Percentiles rank a stretch among this genome's conserved stretches.
These are phyloP conservation scores for Jatropha multifida DNA, from an alignment of 441 rosid species.

Conservation along the genomic window DNA sequence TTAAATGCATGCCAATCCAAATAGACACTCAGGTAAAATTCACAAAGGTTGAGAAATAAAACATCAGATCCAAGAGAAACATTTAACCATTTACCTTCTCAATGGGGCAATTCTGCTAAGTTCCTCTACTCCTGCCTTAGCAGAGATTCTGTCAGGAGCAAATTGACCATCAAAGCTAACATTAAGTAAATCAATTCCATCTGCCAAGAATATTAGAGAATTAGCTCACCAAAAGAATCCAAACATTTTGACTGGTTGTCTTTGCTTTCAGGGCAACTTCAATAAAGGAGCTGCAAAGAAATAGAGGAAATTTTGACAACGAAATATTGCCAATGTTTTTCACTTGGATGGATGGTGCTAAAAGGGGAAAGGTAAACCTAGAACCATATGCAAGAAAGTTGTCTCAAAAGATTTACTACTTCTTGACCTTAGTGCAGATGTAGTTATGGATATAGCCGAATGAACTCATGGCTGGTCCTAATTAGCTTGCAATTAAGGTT, in stretches of 20 bases:
- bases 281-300: background rate
- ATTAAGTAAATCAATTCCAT: constrained; percentile 83
- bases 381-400: too few relatives aligned
- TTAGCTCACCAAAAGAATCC: constrained; percentile 4
- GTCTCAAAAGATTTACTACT: too few relatives aligned
- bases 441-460: too few relatives aligned
- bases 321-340: constrained; percentile 4
- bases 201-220: constrained; percentile 36
- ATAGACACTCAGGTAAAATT: background rate
- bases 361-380: too few relatives aligned
- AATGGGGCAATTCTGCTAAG: constrained; percentile 63
- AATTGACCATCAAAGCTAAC: constrained; percentile 81
- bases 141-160: constrained; percentile 89
- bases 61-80: constrained; percentile 13
- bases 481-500: too few relatives aligned
- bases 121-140: constrained; percentile 66
- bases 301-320: background rate
- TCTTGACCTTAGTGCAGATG: too few relatives aligned
- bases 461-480: too few relatives aligned
- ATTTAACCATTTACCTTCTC: constrained; percentile 51
- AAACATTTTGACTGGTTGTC: background rate
- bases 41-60: constrained; percentile 4
- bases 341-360: background rate
- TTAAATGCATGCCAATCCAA: background rate
- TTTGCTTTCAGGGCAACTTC: background rate